These are phyloP conservation scores for Phytophthora cajani DNA, from an alignment of 352 stramenopile species.

Conservation along the genomic window DNA sequence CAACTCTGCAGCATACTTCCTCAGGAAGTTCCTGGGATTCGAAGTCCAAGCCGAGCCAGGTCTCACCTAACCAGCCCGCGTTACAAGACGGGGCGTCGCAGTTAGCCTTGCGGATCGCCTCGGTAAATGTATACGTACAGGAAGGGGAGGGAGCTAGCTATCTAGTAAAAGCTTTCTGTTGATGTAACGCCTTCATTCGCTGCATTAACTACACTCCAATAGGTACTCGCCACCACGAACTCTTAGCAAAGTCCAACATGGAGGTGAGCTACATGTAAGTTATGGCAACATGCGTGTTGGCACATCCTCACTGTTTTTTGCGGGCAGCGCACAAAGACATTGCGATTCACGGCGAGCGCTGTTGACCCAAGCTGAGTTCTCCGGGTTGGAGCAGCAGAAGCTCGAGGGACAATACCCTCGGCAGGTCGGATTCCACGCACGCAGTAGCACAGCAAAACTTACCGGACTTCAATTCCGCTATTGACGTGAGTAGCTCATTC, in stretches of 20 bases:
- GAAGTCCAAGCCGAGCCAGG: constrained; percentile 23
- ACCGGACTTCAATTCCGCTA: background rate
- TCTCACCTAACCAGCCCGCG: constrained; percentile 36
- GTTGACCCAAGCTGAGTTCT: background rate
- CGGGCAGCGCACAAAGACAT: constrained; percentile 22
- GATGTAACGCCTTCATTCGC: background rate
- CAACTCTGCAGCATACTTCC: constrained; percentile 15
- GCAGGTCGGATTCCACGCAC: background rate
- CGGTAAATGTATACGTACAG: background rate
- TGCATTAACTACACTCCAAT: background rate
- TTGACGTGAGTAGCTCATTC: too few species aligned
- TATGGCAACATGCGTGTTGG: constrained; percentile 2
- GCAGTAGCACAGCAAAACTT: background rate
- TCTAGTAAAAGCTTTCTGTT: background rate
- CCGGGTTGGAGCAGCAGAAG: background rate
- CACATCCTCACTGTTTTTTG: constrained; percentile 14
- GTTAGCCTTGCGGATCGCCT: constrained; percentile 6
- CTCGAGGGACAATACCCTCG: background rate
- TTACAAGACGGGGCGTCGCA: constrained; percentile 27
- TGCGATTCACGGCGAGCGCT: constrained; percentile 3
- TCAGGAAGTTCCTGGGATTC: background rate
- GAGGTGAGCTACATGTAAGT: background rate
- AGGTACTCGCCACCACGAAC: too few species aligned
- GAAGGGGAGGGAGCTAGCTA: too few species aligned
- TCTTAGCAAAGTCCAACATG: background rate